A percentile compares a stretch with the other conserved stretches of the same genome.
Conservation (phyloP, 23 red algal genomes). For the Gracilaria caudata region DNA sequence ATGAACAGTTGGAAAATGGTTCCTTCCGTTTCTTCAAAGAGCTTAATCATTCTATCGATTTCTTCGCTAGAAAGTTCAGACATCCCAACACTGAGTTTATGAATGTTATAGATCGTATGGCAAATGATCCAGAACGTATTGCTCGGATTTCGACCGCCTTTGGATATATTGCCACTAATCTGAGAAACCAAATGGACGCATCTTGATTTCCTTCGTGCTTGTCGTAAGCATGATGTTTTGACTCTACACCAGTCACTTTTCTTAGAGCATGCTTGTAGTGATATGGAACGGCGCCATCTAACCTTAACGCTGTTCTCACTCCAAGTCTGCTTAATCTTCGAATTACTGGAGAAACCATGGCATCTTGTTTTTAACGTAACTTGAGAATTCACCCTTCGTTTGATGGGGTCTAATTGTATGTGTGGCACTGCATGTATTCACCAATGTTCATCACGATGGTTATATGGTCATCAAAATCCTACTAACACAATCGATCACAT, state of each 20-base stretch:
- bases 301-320: too few species aligned
- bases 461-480: too few species aligned
- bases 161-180: neutral
- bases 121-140: conserved; percentile 26
- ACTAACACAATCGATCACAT: too few species aligned
- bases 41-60: conserved; percentile 10
- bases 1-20: conserved; percentile 40
- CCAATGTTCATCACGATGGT: too few species aligned
- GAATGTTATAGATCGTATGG: conserved; percentile 66
- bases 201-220: neutral
- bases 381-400: too few species aligned
- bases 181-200: neutral
- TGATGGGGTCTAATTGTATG: too few species aligned
- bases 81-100: conserved; percentile 61
- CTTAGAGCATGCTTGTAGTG: neutral
- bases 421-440: too few species aligned
- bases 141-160: neutral
- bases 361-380: too few species aligned
- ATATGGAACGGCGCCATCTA: neutral
- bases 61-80: conserved; percentile 76
- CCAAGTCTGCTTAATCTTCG: too few species aligned
- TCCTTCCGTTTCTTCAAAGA: conserved; percentile 15
- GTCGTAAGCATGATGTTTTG: too few species aligned
- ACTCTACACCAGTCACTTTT: too few species aligned
- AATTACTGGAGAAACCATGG: too few species aligned